Evolutionary conservation across 768 basidiomycete genomes (phyloP).

Genomic region (Dentipellis sp.): DNA sequence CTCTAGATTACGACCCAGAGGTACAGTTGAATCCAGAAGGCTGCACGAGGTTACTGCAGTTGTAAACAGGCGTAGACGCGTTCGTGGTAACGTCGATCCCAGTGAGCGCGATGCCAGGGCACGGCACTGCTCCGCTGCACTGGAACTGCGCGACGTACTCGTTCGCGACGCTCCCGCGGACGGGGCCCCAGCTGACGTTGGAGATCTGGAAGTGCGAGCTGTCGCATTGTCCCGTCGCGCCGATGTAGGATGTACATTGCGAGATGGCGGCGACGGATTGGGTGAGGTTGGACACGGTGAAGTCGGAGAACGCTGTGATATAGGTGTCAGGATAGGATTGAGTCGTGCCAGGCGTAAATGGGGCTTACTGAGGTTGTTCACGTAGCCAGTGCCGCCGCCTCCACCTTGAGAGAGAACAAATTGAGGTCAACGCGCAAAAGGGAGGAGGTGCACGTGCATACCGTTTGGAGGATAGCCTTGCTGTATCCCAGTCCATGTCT

Average conservation of each 20-base stretch:
- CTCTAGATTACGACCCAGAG: neutral
- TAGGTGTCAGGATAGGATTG: neutral
- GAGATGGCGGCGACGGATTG: constrained; percentile 16
- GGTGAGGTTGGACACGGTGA: constrained; percentile 17
- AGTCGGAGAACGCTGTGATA: constrained; percentile 19
- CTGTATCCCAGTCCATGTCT: constrained; percentile 27
- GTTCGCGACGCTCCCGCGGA: constrained; percentile 18
- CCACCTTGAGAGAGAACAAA: neutral
- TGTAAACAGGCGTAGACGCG: neutral
- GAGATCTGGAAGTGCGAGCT: constrained; percentile 26
- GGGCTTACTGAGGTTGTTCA: neutral
- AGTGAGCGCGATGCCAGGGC: constrained; percentile 17
- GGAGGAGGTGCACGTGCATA: constrained; percentile 16
- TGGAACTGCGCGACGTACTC: constrained; percentile 19
- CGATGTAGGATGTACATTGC: constrained; percentile 25
- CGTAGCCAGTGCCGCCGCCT: neutral
- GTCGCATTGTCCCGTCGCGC: constrained; percentile 25
- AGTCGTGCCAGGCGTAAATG: neutral
- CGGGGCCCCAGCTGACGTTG: constrained; percentile 23
- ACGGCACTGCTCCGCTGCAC: constrained; percentile 26
- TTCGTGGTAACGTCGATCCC: neutral
- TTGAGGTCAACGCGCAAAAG: neutral
- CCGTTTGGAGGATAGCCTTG: constrained; percentile 26
- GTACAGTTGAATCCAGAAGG: neutral
- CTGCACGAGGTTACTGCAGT: neutral